Conservation (phyloP, 1,284 basidiomycete genomes). For the Taiwanofungus camphoratus region DNA sequence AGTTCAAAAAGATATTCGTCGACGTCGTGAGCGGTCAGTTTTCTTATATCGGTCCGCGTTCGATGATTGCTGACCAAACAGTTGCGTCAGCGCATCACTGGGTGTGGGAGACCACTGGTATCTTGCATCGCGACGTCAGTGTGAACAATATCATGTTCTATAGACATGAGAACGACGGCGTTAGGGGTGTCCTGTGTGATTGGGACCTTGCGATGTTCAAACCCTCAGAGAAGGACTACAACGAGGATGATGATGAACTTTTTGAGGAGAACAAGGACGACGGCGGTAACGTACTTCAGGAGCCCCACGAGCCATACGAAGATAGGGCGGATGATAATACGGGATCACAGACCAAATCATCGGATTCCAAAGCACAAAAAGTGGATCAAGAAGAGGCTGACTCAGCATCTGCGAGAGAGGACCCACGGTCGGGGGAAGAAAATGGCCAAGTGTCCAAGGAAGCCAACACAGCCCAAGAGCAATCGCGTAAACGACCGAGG, state of each 20-base stretch:
- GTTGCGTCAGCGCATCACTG: conserved; percentile 8
- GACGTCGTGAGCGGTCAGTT: conserved; percentile 22
- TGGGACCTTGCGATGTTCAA: conserved; percentile 18
- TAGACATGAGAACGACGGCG: not conserved
- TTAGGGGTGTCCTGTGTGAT: conserved; percentile 24
- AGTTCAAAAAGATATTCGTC: conserved; percentile 19
- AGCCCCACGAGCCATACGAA: no score
- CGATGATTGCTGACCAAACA: not conserved
- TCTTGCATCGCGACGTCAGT: conserved; percentile 24
- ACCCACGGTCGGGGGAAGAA: not conserved
- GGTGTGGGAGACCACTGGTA: conserved; percentile 1
- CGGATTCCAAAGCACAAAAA: no score
- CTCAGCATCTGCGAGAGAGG: no score
- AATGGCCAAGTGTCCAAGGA: not conserved
- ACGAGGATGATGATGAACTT: not conserved
- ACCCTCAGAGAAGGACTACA: not conserved
- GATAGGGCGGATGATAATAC: no score
- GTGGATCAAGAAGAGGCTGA: not conserved
- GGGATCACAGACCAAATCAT: no score
- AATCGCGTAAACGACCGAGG: not conserved
- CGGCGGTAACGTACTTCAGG: not conserved
- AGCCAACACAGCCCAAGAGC: not conserved
- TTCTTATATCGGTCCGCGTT: not conserved
- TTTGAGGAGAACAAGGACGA: no score
- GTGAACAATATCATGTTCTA: conserved; percentile 27